Conservation (phyloP, 2,329 filamentous ascomycete genomes). For the Dryadomyces sulphureus region DNA sequence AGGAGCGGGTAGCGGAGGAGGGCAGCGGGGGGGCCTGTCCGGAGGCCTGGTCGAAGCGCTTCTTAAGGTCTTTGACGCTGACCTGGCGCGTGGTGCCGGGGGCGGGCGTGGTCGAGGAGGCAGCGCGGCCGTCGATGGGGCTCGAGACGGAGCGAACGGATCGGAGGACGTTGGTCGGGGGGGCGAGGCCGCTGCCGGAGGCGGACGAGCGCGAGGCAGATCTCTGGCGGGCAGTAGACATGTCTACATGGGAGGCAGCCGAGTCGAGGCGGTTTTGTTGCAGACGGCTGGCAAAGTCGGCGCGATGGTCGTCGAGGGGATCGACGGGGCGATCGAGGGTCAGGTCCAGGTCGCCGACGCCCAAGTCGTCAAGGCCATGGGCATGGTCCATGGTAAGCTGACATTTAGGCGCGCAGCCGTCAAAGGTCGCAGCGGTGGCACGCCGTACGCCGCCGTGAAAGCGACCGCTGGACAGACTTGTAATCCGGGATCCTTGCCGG, state of each 20-base stretch:
- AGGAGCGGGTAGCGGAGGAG: neutral
- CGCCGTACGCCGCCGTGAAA: no score
- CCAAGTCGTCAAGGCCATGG: no score
- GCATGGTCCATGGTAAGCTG: no score
- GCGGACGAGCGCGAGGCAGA: constrained; percentile 29
- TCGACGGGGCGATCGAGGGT: no score
- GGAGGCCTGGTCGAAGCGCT: constrained; percentile 52
- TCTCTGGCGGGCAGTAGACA: constrained; percentile 26
- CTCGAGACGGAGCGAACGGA: constrained; percentile 40
- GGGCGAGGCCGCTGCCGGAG: constrained; percentile 21
- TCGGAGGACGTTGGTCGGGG: constrained; percentile 23
- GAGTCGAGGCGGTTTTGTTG: no score
- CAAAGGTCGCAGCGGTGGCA: no score
- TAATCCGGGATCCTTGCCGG: no score
- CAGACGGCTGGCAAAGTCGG: no score
- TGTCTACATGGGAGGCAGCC: constrained; percentile 12
- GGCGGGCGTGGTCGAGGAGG: constrained; percentile 14
- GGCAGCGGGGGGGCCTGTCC: neutral
- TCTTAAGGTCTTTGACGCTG: constrained; percentile 71
- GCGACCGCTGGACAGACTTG: no score
- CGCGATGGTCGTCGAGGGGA: no score
- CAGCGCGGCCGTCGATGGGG: constrained; percentile 27
- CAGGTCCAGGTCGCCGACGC: no score
- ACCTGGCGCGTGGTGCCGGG: constrained; percentile 26
- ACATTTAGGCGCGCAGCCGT: no score